Evolutionary conservation across 1,284 basidiomycete species (phyloP), one percentile per base, ranked within the genome.

Genomic region (Microbotryomycetes sp.): DNA sequence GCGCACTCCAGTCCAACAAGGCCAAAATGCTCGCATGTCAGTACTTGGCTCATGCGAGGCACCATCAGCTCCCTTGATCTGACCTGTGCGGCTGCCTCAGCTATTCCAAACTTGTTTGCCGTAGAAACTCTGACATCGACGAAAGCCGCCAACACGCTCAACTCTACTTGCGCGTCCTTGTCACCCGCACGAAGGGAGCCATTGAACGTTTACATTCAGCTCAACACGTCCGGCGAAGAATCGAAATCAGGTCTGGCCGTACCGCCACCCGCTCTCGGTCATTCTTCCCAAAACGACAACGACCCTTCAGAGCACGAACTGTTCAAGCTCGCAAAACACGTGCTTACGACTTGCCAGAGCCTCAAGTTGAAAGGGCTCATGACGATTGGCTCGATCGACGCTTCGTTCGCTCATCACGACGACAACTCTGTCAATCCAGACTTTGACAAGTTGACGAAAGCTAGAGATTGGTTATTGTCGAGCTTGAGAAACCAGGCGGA

Each of bases 1-100:
- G 94, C 5, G 84, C 86, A 1, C 78, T 98, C 27, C 94, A 98
- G 75, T 91, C 89, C 41, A 98, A 97, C 78, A 98, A 98, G 76
- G 85, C 87, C 50, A 98, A 96, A 76, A 78, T 81, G 21, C 81
- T 96, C n/a, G 91, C 92, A 18, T 79, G 91, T 91, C 66, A 66
- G 85, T 71, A 27, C 35, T 11, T n/a, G 35, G 29, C 4, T 9
- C 2, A 3, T 13, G 26, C 52, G 29, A 55, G 29, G 6, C 26
- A 50, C n/a, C 24, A 6, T 53, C 26, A 35, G 30, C 1, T 35
- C 21, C 52, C 15, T 50, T 46, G 55, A 50, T 28, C 2, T 35
- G 51, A 29, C 24, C 13, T 18, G 77, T 51, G 57, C 60, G 60
- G 48, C 58, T 55, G 52, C 53, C 49, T 4, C 71, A 92, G 91